Evolutionary conservation across 768 basidiomycete species (phyloP), one percentile per base, ranked within the genome.

Genomic region (Suillus paluster): DNA sequence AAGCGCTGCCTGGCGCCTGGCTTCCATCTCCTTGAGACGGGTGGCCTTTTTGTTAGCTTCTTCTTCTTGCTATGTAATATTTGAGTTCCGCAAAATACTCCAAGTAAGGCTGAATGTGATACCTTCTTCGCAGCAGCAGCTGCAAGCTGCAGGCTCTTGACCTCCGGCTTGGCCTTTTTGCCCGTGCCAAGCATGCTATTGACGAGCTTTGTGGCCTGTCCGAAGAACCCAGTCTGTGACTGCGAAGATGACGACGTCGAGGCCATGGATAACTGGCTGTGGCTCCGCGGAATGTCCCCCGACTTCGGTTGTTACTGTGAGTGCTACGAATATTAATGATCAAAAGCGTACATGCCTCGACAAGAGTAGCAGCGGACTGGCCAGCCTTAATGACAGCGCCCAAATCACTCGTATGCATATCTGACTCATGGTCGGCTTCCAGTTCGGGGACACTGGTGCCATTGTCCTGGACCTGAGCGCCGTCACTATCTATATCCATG

Each of bases 41-140:
- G 83, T 78, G 1, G 83, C 84, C 74, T 92, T 94, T 77, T 90
- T 93, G 65, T 93, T 94, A 38, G 84, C 83, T 70, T 93, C 91
- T 66, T 91, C 92, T 80, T 96, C 92, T 82, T 96, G 93, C 96
- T 97, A 69, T 27, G 30, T 44, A 39, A 27, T 30, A 25, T 14
- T 58, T 50, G 64, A 57, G 53, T 62, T 66, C 42, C 65, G 59
- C 27, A 44, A 1, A 23, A 41, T 33, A 59, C 5, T 53, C 1
- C 45, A 66, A 60, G 57, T 10, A 57, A 42, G 19, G 49, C 49
- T 34, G 15, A 38, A 33, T 11, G 11, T 69, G 79, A n/a, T 19
- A 95, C 95, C 89, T 90, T 97, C 80, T 94, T 96, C 4, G 93
- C 94, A 3, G 87, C 92, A 19, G 84, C 84, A 0, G 92, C 91